phyloP scores from a whole-genome alignment of 176 grass and related monocot species.

The Lolium perenne region DNA sequence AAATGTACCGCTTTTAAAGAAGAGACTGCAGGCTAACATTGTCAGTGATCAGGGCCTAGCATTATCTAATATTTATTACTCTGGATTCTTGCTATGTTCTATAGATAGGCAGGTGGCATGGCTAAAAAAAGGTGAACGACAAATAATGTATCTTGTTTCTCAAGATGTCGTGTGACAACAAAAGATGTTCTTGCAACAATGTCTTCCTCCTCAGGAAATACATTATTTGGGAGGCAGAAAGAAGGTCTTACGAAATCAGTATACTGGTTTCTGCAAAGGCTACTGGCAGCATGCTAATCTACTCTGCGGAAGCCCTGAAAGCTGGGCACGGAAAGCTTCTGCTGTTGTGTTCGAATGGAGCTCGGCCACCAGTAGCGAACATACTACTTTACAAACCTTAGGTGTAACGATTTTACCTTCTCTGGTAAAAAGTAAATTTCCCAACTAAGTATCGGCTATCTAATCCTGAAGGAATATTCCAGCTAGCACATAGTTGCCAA shows the following conservation, averaged over 20 bases:
- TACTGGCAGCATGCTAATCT: slow-evolving; percentile 16
- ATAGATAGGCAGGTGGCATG: slow-evolving; percentile 24
- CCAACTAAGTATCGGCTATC: not conserved
- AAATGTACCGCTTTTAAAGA: not conserved
- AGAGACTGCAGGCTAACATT: slow-evolving; percentile 23
- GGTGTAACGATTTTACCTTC: slow-evolving; percentile 11
- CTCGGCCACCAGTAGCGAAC: not conserved
- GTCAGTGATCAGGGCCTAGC: slow-evolving; percentile 13
- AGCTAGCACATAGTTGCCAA: slow-evolving; percentile 25
- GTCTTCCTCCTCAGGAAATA: slow-evolving; percentile 6
- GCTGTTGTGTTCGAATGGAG: not conserved
- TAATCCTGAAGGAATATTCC: not conserved
- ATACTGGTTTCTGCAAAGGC: slow-evolving; percentile 21
- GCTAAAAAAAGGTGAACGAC: not conserved
- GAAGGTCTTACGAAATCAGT: not conserved
- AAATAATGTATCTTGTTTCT: slow-evolving; percentile 3
- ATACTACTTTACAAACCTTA: slow-evolving; percentile 7
- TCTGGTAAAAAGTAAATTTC: not conserved
- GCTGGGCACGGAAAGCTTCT: not conserved
- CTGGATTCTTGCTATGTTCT: not conserved
- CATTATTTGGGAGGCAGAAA: not conserved
- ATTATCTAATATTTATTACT: slow-evolving; percentile 14
- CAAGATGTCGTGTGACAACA: not conserved
- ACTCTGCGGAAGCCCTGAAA: slow-evolving; percentile 22
- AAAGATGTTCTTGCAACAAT: slow-evolving; percentile 1